Percentiles rank a stretch among this genome's conserved stretches.
phyloP scores from a whole-genome alignment of 345 rosid species.

The Erodium maritimum region DNA sequence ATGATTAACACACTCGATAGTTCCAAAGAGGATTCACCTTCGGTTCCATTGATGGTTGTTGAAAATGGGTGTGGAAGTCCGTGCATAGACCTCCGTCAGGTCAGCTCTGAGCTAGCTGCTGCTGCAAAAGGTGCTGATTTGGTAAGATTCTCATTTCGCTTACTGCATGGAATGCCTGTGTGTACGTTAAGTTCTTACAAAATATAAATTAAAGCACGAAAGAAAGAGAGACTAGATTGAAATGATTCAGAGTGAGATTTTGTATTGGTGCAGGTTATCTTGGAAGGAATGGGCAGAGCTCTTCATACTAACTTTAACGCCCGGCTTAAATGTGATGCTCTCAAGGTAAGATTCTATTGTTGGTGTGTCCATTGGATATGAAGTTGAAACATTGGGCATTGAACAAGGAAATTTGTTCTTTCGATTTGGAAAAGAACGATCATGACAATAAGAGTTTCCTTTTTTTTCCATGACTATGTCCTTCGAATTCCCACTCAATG shows the following conservation, averaged over 20 bases:
- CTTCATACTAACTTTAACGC: conserved; percentile 88
- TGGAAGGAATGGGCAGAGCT: conserved; percentile 99
- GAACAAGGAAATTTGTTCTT: too few relatives aligned
- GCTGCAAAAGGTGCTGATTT: conserved; percentile 88
- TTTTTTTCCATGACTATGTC: neutral
- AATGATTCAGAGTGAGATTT: conserved; percentile 2
- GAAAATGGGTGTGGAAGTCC: conserved; percentile 99
- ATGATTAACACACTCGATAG: conserved; percentile 53
- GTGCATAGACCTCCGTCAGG: conserved; percentile 93
- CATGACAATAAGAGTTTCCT: too few relatives aligned
- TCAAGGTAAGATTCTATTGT: conserved; percentile 42
- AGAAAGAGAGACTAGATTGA: neutral
- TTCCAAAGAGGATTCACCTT: conserved; percentile 47
- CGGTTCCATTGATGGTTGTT: conserved; percentile 93
- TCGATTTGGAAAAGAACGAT: neutral
- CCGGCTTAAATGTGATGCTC: conserved; percentile 67
- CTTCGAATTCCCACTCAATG: neutral
- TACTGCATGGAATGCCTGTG: neutral
- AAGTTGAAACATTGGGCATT: neutral
- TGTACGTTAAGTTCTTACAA: neutral
- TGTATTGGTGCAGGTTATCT: conserved; percentile 43
- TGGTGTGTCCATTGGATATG: neutral
- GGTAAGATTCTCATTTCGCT: conserved; percentile 34
- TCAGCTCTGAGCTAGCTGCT: conserved; percentile 98
- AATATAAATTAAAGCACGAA: neutral